Evolutionary conservation across 441 rosid genomes (phyloP), one percentile per base, ranked within the genome.

Genomic region (Rhodomyrtus psidioides): DNA sequence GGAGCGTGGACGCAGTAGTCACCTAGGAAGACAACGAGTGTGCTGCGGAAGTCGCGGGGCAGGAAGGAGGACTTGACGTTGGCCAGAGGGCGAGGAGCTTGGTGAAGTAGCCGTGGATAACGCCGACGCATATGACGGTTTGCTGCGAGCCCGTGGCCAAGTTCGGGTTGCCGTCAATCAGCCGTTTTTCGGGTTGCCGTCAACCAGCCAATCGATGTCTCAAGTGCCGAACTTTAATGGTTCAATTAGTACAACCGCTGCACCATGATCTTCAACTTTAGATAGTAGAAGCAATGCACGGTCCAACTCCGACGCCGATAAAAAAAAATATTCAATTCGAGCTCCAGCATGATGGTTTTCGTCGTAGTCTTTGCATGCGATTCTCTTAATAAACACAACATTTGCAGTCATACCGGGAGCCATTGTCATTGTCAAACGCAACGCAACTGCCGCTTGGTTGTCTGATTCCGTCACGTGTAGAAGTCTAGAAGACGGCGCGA

Each of bases 1-100:
- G 95, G 94, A 81, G 97, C 98, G 7, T 97, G 95, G 84, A 95
- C 97, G 57, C 98, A 95, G 90, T 93, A 95, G 87, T 95, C 96
- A 39, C 99, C 98, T 54, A 95, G 89, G 90, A 95, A 96, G 84
- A 96, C 94, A 84, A 94, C 81, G 28, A 91, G 91, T 81, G 98
- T 92, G 49, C 96, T 65, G 86, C 42, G 42, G 90, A 94, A 95
- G 12, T 89, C 88, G n/a, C 86, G 82, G 34, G 89, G 92, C 85
- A 86, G 88, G 87, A 94, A 44, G 2, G 83, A 60, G 74, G 92
- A 58, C 88, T 93, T 91, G 84, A 96, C 96, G 85, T 93, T 95
- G 83, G 89, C 79, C 98, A 90, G 59, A 95, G 96, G 13, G 89
- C 89, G 75, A 88, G 86, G 84, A 96, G 95, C 90, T 92, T 93